Evolutionary conservation across 2,329 filamentous ascomycete genomes (phyloP).

Genomic region (Ophiostoma tasmaniense): DNA sequence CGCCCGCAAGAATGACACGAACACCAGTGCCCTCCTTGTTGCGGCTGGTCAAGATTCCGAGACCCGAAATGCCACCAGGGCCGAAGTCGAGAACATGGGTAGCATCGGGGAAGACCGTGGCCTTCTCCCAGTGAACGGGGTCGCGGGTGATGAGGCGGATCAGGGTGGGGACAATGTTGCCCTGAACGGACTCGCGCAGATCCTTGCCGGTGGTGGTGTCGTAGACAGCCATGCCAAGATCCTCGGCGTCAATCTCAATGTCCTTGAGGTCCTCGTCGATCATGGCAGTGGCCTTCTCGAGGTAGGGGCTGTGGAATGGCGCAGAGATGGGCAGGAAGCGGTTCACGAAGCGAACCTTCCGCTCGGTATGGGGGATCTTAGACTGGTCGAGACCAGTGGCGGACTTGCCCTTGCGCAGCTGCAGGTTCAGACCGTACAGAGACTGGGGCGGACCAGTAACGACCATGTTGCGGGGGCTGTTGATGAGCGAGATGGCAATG

Average conservation of each 20-base stretch:
- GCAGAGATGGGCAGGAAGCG: constrained; percentile 96
- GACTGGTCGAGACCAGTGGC: constrained; percentile 96
- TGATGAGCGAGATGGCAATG: constrained; percentile 90
- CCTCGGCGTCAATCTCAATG: constrained; percentile 62
- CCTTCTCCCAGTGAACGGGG: constrained; percentile 91
- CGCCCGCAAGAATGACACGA: constrained; percentile 86
- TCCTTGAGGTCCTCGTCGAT: constrained; percentile 84
- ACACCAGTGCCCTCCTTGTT: constrained; percentile 99
- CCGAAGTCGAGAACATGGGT: constrained; percentile 97
- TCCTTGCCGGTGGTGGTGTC: constrained; percentile 87
- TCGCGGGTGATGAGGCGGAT: constrained; percentile 92
- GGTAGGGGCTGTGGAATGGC: constrained; percentile 95
- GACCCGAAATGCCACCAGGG: constrained; percentile 89
- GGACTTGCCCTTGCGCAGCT: constrained; percentile 93
- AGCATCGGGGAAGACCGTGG: constrained; percentile 80
- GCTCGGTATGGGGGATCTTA: constrained; percentile 85
- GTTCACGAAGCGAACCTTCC: constrained; percentile 94
- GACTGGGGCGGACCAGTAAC: constrained; percentile 94
- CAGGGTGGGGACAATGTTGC: constrained; percentile 77
- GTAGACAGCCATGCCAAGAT: constrained; percentile 76
- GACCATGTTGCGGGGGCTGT: constrained; percentile 94
- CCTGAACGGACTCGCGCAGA: constrained; percentile 58
- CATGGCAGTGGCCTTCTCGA: constrained; percentile 69
- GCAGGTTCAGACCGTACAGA: constrained; percentile 88
- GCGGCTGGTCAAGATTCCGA: constrained; percentile 91